Base-by-base conservation (phyloP, 768 basidiomycete species). In the Royoungia palumana region DNA sequence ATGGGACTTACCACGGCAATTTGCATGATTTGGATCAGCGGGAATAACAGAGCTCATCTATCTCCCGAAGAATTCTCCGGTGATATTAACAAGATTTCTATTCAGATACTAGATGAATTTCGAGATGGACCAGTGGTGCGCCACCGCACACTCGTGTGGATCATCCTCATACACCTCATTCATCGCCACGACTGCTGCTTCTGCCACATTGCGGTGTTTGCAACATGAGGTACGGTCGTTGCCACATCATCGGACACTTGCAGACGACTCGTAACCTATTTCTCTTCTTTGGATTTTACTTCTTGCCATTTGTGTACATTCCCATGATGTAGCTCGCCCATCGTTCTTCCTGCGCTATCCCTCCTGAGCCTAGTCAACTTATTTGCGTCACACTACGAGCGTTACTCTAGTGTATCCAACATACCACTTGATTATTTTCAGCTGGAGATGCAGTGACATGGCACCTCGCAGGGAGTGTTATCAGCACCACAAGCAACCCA, bases 131-230 rank as follows among this genome's bases (percentile, higher is more conserved):
- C 64, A 1, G 46, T 41, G 24, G 37, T 50, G 19, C 24, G 25
- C 14, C 41, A 24, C 11, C 21, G 36, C 13, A 16, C n/a, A 19
- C 13, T 32, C 19, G 19, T 28, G 20, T 53, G 59, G 14, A 50
- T 22, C 57, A 53, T 45, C 65, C 65, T 14, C 58, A 65, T 28
- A 30, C 38, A 6, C 55, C 60, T 21, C 41, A 48, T 11, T 13
- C 20, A 0, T 49, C 63, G 6, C 57, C 19, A 41, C 51, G 48
- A n/a, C 19, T 63, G 37, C 6, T 60, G 11, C 38, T 67, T 9
- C 55, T 62, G 17, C 47, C 24, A 25, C n/a, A 7, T 17, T 14
- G 13, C 8, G 12, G 32, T 9, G 20, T n/a, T 21, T 25, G 17
- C 21, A 24, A n/a, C n/a, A n/a, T 34, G 48, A 51, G 17, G 49